phyloP scores from a whole-genome alignment of 2,329 filamentous ascomycete species.

The Aurifilum marmelostoma region DNA sequence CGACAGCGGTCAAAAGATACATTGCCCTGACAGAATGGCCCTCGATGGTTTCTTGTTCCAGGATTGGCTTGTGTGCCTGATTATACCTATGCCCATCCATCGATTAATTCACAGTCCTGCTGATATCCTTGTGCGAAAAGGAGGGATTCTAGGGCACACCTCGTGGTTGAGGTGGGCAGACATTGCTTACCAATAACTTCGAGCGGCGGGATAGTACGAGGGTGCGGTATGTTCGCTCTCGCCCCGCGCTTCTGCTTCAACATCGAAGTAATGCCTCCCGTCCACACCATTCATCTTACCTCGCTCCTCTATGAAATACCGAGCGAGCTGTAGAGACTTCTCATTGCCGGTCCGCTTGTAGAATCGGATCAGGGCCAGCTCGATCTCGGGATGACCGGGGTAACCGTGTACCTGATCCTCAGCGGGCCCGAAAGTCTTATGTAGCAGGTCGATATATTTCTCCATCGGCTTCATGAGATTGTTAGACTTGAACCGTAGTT shows the following conservation, averaged over 20 bases:
- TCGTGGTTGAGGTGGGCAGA: background rate
- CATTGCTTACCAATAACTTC: constrained; percentile 43
- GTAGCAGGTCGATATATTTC: constrained; percentile 57
- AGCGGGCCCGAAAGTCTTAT: constrained; percentile 53
- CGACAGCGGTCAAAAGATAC: constrained; percentile 61
- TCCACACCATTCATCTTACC: constrained; percentile 54
- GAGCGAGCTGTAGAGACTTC: constrained; percentile 48
- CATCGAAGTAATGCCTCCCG: constrained; percentile 55
- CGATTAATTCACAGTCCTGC: background rate
- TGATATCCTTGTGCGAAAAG: too few relatives aligned
- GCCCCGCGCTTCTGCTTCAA: constrained; percentile 54
- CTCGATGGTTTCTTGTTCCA: constrained; percentile 56
- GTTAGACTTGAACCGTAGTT: constrained; percentile 54
- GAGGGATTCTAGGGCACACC: too few relatives aligned
- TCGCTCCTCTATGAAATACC: constrained; percentile 61
- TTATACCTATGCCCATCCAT: constrained; percentile 40
- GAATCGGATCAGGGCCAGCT: constrained; percentile 48
- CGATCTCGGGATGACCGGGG: constrained; percentile 60
- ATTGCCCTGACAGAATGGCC: constrained; percentile 63
- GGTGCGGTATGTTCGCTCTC: constrained; percentile 51
- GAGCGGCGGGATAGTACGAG: constrained; percentile 48
- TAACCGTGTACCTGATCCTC: constrained; percentile 58
- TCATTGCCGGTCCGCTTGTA: constrained; percentile 40
- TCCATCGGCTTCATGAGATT: constrained; percentile 55
- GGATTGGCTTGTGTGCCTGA: constrained; percentile 58